These are phyloP conservation scores for Trichomonas vaginalis DNA, from an alignment of 208 protist genomes.

Conservation along the genomic window DNA sequence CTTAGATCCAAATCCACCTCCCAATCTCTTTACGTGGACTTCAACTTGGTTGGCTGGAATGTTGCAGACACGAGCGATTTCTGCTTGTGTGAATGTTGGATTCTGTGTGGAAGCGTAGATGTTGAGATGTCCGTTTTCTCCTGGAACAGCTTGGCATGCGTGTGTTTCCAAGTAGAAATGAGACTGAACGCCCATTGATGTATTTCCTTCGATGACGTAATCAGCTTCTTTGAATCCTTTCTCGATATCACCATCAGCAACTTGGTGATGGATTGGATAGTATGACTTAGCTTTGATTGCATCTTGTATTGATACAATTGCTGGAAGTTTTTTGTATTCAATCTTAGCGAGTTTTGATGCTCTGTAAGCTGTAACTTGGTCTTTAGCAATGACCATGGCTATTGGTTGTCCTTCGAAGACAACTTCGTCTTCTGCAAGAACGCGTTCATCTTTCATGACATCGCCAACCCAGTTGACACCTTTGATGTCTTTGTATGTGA, in stretches of 20 bases:
- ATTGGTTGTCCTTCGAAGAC: constrained; percentile 45
- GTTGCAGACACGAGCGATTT: constrained; percentile 16
- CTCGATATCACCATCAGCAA: constrained; percentile 44
- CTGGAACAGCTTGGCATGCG: constrained; percentile 42
- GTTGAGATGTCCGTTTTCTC: constrained; percentile 45
- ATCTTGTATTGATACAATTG: constrained; percentile 42
- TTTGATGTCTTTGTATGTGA: constrained; percentile 26
- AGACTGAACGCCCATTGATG: constrained; percentile 55
- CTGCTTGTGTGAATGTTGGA: constrained; percentile 53
- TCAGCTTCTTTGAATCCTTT: constrained; percentile 34
- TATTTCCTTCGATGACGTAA: constrained; percentile 41
- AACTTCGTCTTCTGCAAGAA: constrained; percentile 42
- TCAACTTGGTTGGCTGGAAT: constrained; percentile 32
- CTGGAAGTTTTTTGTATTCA: constrained; percentile 40
- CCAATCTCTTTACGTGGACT: constrained; percentile 43
- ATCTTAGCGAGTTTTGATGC: constrained; percentile 39
- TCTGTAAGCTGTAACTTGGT: constrained; percentile 18
- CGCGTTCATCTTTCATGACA: constrained; percentile 50
- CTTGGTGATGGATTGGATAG: not conserved
- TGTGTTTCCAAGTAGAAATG: constrained; percentile 68
- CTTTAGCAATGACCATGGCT: constrained; percentile 50
- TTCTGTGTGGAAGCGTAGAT: constrained; percentile 55
- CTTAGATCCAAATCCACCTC: constrained; percentile 73
- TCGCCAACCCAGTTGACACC: constrained; percentile 32
- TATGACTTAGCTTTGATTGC: constrained; percentile 33